Conservation (phyloP, 345 rosid species). For the Dimocarpus longan region DNA sequence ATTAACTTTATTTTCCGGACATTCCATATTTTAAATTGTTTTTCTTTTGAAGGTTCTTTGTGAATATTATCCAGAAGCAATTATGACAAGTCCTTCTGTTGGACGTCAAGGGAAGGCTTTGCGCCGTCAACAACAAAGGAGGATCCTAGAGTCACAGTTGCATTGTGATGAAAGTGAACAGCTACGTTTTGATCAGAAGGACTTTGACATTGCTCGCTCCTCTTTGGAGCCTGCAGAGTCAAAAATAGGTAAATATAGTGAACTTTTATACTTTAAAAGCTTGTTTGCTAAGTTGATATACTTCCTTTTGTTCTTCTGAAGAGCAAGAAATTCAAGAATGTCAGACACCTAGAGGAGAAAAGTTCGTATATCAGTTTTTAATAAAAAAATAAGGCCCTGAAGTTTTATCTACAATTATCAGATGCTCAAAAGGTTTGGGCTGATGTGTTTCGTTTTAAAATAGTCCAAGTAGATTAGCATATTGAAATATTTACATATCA, state of each 20-base stretch:
- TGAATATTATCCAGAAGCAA: conserved; percentile 69
- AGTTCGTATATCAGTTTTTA: not conserved
- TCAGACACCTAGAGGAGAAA: not conserved
- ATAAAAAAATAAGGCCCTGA: conserved; percentile 3
- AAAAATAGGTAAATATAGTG: conserved; percentile 28
- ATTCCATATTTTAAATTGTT: conserved; percentile 8
- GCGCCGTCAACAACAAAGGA: conserved; percentile 74
- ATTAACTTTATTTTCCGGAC: not conserved
- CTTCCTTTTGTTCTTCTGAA: conserved; percentile 11
- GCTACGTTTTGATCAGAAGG: conserved; percentile 16
- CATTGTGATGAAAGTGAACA: conserved; percentile 17
- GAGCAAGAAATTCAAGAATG: not conserved
- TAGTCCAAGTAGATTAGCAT: not conserved
- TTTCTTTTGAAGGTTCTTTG: conserved; percentile 63
- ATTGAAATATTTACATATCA: not conserved
- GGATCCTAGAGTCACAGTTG: conserved; percentile 34
- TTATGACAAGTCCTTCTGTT: conserved; percentile 67
- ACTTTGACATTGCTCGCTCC: not conserved
- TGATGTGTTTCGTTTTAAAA: not conserved
- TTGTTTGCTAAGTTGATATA: conserved; percentile 1
- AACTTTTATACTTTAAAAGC: conserved; percentile 1
- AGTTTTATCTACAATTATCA: not conserved
- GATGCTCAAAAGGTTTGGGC: not conserved
- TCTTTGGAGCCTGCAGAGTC: conserved; percentile 17
- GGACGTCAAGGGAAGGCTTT: conserved; percentile 95